Conservation (phyloP, 805 yeast species). For the Starmerella potacharoeniae region DNA sequence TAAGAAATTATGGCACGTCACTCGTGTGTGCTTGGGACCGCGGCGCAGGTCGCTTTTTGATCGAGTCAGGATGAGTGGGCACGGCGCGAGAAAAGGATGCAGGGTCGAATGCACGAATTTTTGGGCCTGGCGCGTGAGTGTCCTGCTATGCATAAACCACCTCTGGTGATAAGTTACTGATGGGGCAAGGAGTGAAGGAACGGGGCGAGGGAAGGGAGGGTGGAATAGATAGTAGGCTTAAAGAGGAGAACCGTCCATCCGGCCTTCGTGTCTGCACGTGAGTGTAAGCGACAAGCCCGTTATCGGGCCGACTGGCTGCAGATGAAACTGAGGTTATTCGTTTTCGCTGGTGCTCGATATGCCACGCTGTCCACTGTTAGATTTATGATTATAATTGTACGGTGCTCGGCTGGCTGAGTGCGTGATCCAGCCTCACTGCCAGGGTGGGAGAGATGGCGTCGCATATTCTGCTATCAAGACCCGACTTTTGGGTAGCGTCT, state of each 20-base stretch:
- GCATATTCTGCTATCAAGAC: no score
- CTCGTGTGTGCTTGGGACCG: not conserved
- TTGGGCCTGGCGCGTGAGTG: not conserved
- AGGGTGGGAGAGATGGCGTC: no score
- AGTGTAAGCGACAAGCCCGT: no score
- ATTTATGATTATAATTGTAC: no score
- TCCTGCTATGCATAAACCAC: not conserved
- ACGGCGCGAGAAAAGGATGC: not conserved
- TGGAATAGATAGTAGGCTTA: not conserved
- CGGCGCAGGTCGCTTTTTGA: not conserved
- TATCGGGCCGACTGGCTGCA: no score
- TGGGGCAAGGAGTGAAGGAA: not conserved
- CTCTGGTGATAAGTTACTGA: not conserved
- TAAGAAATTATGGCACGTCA: slow-evolving; percentile 5
- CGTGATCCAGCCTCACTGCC: no score
- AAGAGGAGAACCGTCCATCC: not conserved
- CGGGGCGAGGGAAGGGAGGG: no score
- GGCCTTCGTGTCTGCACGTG: not conserved
- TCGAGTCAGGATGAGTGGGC: not conserved
- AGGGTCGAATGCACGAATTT: not conserved
- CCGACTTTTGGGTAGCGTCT: no score
- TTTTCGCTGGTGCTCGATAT: no score
- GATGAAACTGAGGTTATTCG: no score
- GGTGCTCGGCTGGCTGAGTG: no score
- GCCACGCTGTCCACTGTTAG: no score